phyloP scores from a whole-genome alignment of 2,329 filamentous ascomycete genomes.

The Intubia oerlemansii region DNA sequence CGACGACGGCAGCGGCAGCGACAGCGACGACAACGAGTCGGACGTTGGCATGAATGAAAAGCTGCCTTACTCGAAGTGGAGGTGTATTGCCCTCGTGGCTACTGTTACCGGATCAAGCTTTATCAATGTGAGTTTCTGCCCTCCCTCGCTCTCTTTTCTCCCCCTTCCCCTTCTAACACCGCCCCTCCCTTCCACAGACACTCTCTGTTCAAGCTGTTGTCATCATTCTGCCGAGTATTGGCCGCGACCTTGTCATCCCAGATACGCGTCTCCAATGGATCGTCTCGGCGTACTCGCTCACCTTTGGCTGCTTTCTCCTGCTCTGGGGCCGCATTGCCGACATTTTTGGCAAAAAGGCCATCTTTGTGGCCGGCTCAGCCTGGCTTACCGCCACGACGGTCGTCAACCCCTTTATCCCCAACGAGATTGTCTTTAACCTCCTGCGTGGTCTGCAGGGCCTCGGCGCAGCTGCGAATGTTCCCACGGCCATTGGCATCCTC shows the following conservation, averaged over 20 bases:
- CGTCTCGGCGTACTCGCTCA: slow-evolving; percentile 41
- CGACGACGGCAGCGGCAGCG: no score
- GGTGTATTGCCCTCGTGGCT: slow-evolving; percentile 30
- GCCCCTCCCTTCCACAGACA: no score
- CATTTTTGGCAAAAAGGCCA: slow-evolving; percentile 41
- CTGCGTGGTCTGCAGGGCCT: slow-evolving; percentile 46
- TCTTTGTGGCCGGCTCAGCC: slow-evolving; percentile 41
- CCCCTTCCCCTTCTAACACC: slow-evolving; percentile 1
- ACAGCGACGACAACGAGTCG: slow-evolving; percentile 1
- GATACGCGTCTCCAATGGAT: slow-evolving; percentile 42
- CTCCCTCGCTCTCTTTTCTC: neutral
- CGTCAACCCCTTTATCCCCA: slow-evolving; percentile 39
- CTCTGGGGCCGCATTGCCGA: slow-evolving; percentile 48
- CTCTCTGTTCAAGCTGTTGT: slow-evolving; percentile 36
- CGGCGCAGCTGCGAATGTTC: slow-evolving; percentile 47
- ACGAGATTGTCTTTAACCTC: slow-evolving; percentile 46
- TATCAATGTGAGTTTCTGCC: slow-evolving; percentile 21
- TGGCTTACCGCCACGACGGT: slow-evolving; percentile 39
- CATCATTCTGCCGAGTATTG: slow-evolving; percentile 41
- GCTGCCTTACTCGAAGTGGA: slow-evolving; percentile 20
- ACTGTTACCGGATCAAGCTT: slow-evolving; percentile 34
- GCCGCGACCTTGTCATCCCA: slow-evolving; percentile 31
- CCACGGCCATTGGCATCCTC: slow-evolving; percentile 49
- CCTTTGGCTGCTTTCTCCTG: slow-evolving; percentile 46
- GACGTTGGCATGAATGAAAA: slow-evolving; percentile 3